phyloP scores from a whole-genome alignment of 1,139 yeast species.

The Hansenula sp. region DNA sequence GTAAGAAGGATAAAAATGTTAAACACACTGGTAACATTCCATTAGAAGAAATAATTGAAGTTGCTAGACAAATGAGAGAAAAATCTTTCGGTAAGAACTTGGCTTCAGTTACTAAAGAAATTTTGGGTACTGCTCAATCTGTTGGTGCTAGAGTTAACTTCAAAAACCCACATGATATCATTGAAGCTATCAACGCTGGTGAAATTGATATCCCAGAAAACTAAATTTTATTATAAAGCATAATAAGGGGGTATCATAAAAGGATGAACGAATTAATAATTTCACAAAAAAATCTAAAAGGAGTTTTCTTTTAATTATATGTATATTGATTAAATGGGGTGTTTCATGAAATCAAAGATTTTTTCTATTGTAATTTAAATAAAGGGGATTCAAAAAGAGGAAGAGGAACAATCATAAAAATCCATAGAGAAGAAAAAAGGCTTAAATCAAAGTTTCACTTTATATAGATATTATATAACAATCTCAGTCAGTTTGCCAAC shows the following conservation, averaged over 20 bases:
- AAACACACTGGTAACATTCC: conserved; percentile 99
- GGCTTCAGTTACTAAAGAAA: conserved; percentile 97
- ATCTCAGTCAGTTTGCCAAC: conserved; percentile 77
- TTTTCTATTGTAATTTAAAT: too few relatives aligned
- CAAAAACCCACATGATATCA: conserved; percentile 99
- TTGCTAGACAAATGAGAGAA: conserved; percentile 96
- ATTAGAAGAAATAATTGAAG: conserved; percentile 92
- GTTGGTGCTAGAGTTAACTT: conserved; percentile 99
- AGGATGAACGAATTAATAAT: not conserved
- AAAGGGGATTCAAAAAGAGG: too few relatives aligned
- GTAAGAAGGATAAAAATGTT: conserved; percentile 99
- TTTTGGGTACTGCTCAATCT: conserved; percentile 99
- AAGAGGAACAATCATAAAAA: too few relatives aligned
- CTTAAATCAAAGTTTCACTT: too few relatives aligned
- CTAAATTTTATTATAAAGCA: conserved; percentile 34
- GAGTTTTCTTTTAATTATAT: conserved; percentile 4
- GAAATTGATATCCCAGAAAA: conserved; percentile 94
- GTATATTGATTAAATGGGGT: conserved; percentile 8
- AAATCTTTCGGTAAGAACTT: conserved; percentile 98
- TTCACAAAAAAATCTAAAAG: too few relatives aligned
- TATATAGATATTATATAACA: too few relatives aligned
- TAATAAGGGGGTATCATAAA: not conserved
- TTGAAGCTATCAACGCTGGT: conserved; percentile 97
- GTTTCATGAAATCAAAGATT: conserved; percentile 1
- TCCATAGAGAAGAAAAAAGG: too few relatives aligned